Evolutionary conservation across 306 rosid genomes (phyloP).

Genomic region (Gynostemma pentaphyllum): DNA sequence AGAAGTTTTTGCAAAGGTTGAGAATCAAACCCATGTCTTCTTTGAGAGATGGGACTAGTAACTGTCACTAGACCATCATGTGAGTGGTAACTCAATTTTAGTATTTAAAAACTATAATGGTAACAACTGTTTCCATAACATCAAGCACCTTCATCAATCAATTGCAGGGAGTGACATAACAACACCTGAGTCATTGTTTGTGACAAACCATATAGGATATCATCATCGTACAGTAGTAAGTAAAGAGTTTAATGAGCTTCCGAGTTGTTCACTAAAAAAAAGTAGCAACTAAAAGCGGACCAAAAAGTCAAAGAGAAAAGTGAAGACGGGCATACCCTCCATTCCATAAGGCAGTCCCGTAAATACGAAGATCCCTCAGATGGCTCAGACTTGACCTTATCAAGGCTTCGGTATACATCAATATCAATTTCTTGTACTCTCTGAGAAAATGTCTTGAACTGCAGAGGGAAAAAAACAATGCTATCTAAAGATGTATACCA

Average conservation of each 20-base stretch:
- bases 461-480: constrained; percentile 10
- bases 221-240: not conserved
- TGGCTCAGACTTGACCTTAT: constrained; percentile 54
- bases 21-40: no score
- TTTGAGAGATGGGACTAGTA: no score
- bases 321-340: constrained; percentile 49
- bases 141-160: not conserved
- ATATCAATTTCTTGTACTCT: constrained; percentile 59
- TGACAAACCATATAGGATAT: not conserved
- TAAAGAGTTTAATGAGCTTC: no score
- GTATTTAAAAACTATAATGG: not conserved
- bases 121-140: not conserved
- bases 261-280: no score
- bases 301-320: not conserved
- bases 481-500: not conserved
- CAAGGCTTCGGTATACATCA: constrained; percentile 59
- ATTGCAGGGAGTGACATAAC: not conserved
- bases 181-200: not conserved
- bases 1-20: no score
- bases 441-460: constrained; percentile 63
- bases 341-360: constrained; percentile 73
- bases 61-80: no score
- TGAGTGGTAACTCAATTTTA: not conserved
- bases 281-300: not conserved
- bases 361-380: constrained; percentile 73